These are phyloP conservation scores for Calonectria pseudoreteaudii DNA, from an alignment of 2,329 filamentous ascomycete genomes.

Conservation along the genomic window DNA sequence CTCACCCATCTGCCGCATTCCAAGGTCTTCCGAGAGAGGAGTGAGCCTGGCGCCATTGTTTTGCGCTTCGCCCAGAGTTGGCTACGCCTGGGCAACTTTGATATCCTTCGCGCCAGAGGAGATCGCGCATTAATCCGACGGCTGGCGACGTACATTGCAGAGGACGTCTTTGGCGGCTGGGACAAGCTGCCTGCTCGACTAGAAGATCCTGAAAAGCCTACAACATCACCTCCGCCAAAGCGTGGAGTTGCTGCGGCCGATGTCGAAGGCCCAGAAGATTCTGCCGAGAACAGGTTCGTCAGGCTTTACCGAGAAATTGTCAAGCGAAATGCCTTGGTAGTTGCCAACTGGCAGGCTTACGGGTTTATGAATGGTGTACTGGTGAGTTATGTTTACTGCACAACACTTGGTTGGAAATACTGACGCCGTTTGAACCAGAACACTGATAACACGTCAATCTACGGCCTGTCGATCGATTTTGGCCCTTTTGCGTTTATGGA, in stretches of 20 bases:
- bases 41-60: constrained; percentile 94
- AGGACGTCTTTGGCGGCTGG: constrained; percentile 91
- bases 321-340: constrained; percentile 85
- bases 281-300: constrained; percentile 86
- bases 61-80: constrained; percentile 91
- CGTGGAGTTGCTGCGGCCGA: constrained; percentile 67
- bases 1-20: constrained; percentile 80
- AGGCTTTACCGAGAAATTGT: constrained; percentile 89
- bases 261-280: constrained; percentile 74
- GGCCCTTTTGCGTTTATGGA: constrained; percentile 98
- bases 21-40: constrained; percentile 80
- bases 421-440: constrained; percentile 62
- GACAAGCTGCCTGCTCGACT: constrained; percentile 78
- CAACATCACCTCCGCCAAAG: constrained; percentile 54
- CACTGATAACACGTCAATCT: constrained; percentile 95
- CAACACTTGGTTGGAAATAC: neutral
- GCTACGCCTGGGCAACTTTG: constrained; percentile 95
- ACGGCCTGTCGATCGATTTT: constrained; percentile 91
- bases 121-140: constrained; percentile 80
- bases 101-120: constrained; percentile 85
- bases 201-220: constrained; percentile 62
- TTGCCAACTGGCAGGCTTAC: constrained; percentile 96
- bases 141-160: constrained; percentile 85
- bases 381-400: constrained; percentile 38
- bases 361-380: constrained; percentile 99